Percentiles rank a stretch among this genome's conserved stretches.
Evolutionary conservation across 305 asterid species (phyloP).

Genomic region (Salvia sclarea): DNA sequence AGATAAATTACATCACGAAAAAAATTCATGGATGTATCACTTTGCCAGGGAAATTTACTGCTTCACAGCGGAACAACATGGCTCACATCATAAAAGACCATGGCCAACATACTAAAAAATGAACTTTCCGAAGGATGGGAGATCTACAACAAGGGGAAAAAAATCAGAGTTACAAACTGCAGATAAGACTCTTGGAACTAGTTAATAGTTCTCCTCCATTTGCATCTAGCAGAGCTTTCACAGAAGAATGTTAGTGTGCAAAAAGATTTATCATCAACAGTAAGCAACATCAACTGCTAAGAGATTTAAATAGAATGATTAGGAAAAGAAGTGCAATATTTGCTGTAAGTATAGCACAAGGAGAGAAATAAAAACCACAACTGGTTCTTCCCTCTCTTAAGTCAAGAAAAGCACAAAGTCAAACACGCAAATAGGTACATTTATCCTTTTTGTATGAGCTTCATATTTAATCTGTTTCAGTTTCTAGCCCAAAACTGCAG

Average conservation of each 20-base stretch:
- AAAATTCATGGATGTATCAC: neutral
- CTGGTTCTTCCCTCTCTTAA: constrained; percentile 19
- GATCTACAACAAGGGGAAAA: neutral
- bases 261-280: neutral
- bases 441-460: constrained; percentile 2
- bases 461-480: constrained; percentile 14
- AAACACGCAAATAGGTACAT: constrained; percentile 8
- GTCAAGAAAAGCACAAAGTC: constrained; percentile 14
- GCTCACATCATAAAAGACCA: neutral
- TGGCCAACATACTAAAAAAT: neutral
- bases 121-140: neutral
- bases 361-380: neutral
- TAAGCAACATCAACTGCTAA: neutral
- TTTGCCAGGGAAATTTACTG: neutral
- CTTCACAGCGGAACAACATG: neutral
- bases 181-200: neutral
- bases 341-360: constrained; percentile 16
- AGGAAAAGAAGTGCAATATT: neutral
- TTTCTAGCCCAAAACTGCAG: neutral
- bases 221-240: neutral
- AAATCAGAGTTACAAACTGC: neutral
- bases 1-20: neutral
- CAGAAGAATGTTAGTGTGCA: neutral
- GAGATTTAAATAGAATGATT: neutral
- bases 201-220: neutral